These are phyloP conservation scores for Claviceps sp. DNA, from an alignment of 2,329 filamentous ascomycete species.

Conservation along the genomic window DNA sequence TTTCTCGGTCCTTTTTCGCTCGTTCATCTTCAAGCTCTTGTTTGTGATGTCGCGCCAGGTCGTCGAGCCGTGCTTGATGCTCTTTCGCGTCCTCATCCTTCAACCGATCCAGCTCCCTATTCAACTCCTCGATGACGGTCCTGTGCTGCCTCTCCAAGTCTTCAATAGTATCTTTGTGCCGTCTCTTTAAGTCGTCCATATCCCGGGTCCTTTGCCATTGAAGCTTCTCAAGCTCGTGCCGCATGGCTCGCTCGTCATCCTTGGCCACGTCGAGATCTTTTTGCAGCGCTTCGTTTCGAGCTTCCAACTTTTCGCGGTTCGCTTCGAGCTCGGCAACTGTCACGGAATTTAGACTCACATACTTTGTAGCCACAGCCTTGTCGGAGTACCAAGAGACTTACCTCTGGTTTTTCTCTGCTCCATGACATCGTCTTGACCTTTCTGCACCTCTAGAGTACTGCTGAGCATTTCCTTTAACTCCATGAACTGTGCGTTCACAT, in stretches of 20 bases:
- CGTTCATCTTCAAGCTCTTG: constrained; percentile 54
- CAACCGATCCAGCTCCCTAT: constrained; percentile 30
- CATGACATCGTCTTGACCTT: constrained; percentile 59
- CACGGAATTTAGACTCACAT: constrained; percentile 2
- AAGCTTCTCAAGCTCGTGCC: constrained; percentile 23
- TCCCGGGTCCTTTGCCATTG: constrained; percentile 30
- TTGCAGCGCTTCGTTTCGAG: constrained; percentile 38
- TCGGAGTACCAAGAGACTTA: constrained; percentile 25
- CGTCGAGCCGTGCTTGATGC: constrained; percentile 55
- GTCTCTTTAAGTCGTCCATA: constrained; percentile 35
- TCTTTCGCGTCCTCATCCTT: constrained; percentile 36
- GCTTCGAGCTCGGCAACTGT: constrained; percentile 36
- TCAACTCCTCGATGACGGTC: constrained; percentile 21
- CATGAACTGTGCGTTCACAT: constrained; percentile 62
- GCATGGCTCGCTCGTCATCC: constrained; percentile 22
- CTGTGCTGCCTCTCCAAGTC: constrained; percentile 23
- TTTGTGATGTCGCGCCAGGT: constrained; percentile 48
- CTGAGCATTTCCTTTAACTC: constrained; percentile 61
- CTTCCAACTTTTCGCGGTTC: constrained; percentile 31
- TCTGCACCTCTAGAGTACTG: constrained; percentile 52
- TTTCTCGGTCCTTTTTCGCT: constrained; percentile 42
- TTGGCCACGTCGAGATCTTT: constrained; percentile 43
- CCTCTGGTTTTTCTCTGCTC: constrained; percentile 62
- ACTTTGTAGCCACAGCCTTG: background rate
- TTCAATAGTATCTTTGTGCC: constrained; percentile 21